Evolutionary conservation across 495 filamentous ascomycete genomes (phyloP).

Genomic region (Trichoderma orchidacearum): DNA sequence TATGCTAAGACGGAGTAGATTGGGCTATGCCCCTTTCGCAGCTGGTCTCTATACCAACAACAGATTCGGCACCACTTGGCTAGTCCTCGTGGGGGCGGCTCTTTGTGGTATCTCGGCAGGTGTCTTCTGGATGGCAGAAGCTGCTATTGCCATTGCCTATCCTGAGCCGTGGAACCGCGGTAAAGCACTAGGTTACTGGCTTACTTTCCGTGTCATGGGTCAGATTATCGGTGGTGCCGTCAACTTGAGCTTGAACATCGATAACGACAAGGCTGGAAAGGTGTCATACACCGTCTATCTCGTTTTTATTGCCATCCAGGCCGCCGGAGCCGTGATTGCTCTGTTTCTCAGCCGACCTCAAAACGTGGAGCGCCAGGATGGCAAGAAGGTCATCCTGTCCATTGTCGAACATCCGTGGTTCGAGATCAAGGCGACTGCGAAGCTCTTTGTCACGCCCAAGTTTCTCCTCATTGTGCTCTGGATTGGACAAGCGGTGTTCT

Average conservation of each 20-base stretch:
- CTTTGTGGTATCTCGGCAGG: conserved; percentile 51
- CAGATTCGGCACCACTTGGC: conserved; percentile 47
- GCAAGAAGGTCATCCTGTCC: conserved; percentile 33
- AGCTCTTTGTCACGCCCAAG: conserved; percentile 34
- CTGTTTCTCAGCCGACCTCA: conserved; percentile 38
- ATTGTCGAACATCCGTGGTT: conserved; percentile 30
- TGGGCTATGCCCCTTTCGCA: conserved; percentile 52
- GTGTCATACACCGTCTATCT: conserved; percentile 48
- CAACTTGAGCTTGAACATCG: conserved; percentile 45
- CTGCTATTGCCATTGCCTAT: conserved; percentile 50
- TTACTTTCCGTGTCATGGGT: conserved; percentile 44
- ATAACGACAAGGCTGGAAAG: conserved; percentile 37
- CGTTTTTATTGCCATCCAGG: conserved; percentile 49
- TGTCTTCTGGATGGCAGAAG: conserved; percentile 56
- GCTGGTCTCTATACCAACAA: conserved; percentile 57
- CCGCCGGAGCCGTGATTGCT: conserved; percentile 38
- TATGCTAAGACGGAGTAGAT: conserved; percentile 6
- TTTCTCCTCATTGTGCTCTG: conserved; percentile 46
- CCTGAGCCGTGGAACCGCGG: conserved; percentile 50
- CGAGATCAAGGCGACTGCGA: conserved; percentile 38
- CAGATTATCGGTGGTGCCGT: conserved; percentile 54
- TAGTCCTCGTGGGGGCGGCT: conserved; percentile 48
- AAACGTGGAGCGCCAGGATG: conserved; percentile 43
- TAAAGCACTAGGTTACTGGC: conserved; percentile 46
- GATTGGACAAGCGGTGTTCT: conserved; percentile 47